phyloP scores from a whole-genome alignment of 306 rosid species.

The Fagus crenata region DNA sequence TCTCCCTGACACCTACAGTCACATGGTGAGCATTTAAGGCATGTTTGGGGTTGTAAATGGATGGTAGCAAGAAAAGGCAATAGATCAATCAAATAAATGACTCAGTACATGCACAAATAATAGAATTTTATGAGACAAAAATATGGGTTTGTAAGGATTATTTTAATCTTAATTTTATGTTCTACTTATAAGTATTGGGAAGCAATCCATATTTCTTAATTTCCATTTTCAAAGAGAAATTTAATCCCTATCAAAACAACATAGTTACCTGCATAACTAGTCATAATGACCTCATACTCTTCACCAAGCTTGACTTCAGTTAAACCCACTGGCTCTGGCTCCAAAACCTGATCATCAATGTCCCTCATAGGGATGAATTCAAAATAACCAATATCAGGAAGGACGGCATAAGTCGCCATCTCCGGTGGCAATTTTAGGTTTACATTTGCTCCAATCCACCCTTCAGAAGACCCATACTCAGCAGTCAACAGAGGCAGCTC shows the following conservation, averaged over 20 bases:
- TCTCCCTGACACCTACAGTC: conserved; percentile 12
- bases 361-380: conserved; percentile 69
- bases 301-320: conserved; percentile 22
- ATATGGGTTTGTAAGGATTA: neutral
- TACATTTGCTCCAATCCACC: conserved; percentile 84
- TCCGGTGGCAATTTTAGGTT: conserved; percentile 73
- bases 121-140: neutral
- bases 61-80: conserved; percentile 8
- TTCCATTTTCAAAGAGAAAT: neutral
- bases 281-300: conserved; percentile 32
- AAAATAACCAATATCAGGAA: conserved; percentile 85
- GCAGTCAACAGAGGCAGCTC: conserved; percentile 74
- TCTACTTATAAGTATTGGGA: neutral
- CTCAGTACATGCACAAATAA: neutral
- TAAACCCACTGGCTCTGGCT: conserved; percentile 57
- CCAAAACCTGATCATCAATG: conserved; percentile 27
- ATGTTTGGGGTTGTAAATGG: conserved; percentile 7
- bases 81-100: neutral
- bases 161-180: neutral
- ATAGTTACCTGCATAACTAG: conserved; percentile 75
- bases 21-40: conserved; percentile 31
- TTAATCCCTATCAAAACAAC: neutral
- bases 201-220: neutral
- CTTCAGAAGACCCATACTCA: conserved; percentile 96
- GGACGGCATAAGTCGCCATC: conserved; percentile 64